Conservation (phyloP, 345 rosid species). For the Sonneratia alba region DNA sequence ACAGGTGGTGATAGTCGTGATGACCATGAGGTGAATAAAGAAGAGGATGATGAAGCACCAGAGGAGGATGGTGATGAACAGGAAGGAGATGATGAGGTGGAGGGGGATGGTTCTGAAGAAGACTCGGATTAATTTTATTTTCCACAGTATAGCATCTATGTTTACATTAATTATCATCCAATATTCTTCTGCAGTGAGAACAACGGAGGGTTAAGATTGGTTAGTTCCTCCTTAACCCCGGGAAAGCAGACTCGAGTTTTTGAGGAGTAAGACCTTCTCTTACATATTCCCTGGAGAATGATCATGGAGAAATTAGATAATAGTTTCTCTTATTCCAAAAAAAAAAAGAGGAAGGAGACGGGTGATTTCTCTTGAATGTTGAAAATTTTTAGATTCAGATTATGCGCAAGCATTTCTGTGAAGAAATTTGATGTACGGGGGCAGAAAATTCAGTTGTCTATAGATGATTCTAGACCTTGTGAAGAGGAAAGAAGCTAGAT, state of each 20-base stretch:
- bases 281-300: no score
- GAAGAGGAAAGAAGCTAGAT: neutral
- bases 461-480: neutral
- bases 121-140: neutral
- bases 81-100: slow-evolving; percentile 13
- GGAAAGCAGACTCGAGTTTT: no score
- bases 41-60: neutral
- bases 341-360: no score
- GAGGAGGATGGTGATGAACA: slow-evolving; percentile 14
- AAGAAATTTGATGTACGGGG: no score
- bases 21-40: slow-evolving; percentile 1
- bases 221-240: neutral
- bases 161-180: neutral
- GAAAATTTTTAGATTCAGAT: no score
- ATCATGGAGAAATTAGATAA: no score
- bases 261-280: no score
- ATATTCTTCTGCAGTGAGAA: neutral
- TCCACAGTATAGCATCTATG: neutral
- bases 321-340: no score
- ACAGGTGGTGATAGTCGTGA: neutral
- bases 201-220: neutral
- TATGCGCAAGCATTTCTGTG: no score
- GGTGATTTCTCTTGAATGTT: no score
- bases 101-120: slow-evolving; percentile 16
- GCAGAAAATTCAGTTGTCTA: neutral